A percentile compares a stretch with the other conserved stretches of the same genome.
These are phyloP conservation scores for Trametes cinnabarina DNA, from an alignment of 768 basidiomycete genomes.

Conservation along the genomic window DNA sequence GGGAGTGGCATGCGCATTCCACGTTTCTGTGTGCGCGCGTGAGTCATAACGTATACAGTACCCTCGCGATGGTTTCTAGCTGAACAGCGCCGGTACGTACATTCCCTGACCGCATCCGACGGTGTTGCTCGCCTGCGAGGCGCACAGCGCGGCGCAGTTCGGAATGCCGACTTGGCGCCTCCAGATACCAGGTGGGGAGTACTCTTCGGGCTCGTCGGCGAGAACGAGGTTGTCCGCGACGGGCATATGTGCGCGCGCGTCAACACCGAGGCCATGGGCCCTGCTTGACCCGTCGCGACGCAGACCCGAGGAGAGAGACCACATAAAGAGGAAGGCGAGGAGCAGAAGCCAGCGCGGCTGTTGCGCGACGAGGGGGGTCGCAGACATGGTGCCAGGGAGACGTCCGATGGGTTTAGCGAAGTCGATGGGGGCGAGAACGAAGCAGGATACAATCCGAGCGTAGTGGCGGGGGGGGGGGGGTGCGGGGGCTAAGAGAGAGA, in stretches of 20 bases:
- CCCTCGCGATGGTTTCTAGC: too few relatives aligned
- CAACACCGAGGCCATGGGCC: slow-evolving; percentile 14
- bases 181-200: not conserved
- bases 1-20: slow-evolving; percentile 15
- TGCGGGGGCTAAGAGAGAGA: not conserved
- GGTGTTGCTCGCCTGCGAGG: not conserved
- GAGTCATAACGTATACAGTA: too few relatives aligned
- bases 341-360: slow-evolving; percentile 20
- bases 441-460: not conserved
- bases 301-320: slow-evolving; percentile 13
- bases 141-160: slow-evolving; percentile 8
- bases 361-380: slow-evolving; percentile 1
- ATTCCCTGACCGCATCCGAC: slow-evolving; percentile 12
- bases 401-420: not conserved
- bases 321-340: slow-evolving; percentile 17
- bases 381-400: not conserved
- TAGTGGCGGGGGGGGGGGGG: too few relatives aligned
- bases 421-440: not conserved
- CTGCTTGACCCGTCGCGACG: slow-evolving; percentile 4
- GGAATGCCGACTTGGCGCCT: slow-evolving; percentile 3
- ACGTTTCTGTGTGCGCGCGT: slow-evolving; percentile 3
- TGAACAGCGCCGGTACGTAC: slow-evolving; percentile 14
- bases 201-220: not conserved
- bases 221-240: not conserved
- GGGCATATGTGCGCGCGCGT: slow-evolving; percentile 7